These are phyloP conservation scores for Melastoma malabathricum DNA, from an alignment of 345 rosid genomes.

Conservation along the genomic window DNA sequence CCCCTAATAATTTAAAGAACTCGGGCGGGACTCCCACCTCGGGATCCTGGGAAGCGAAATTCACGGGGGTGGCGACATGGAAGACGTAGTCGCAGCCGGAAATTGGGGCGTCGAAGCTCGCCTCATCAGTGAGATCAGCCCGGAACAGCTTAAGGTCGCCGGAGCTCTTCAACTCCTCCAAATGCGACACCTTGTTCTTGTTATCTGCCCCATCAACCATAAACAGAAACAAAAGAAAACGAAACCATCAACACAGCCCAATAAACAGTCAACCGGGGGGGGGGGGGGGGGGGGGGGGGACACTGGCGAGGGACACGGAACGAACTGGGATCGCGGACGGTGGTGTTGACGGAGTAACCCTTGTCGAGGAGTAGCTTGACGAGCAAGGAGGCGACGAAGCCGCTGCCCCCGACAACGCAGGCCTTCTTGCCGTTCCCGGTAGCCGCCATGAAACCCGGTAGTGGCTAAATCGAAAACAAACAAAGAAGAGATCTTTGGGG, in stretches of 20 bases:
- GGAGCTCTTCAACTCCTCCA: slow-evolving; percentile 30
- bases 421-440: slow-evolving; percentile 23
- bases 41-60: slow-evolving; percentile 79
- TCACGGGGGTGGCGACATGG: slow-evolving; percentile 89
- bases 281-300: too few relatives aligned
- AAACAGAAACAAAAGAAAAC: neutral
- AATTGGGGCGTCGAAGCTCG: slow-evolving; percentile 40
- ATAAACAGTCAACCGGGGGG: too few relatives aligned
- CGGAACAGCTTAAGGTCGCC: slow-evolving; percentile 53
- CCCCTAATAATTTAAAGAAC: too few relatives aligned
- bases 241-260: too few relatives aligned
- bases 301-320: too few relatives aligned
- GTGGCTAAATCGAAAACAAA: too few relatives aligned
- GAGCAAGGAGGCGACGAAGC: slow-evolving; percentile 65
- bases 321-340: slow-evolving; percentile 67
- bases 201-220: slow-evolving; percentile 28
- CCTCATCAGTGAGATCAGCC: slow-evolving; percentile 67
- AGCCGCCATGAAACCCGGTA: slow-evolving; percentile 25
- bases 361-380: slow-evolving; percentile 54
- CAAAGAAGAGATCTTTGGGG: too few relatives aligned
- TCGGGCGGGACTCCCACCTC: slow-evolving; percentile 35
- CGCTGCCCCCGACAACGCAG: slow-evolving; percentile 75
- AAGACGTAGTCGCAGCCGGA: slow-evolving; percentile 58
- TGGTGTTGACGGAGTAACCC: slow-evolving; percentile 70
- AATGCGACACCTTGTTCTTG: slow-evolving; percentile 47